Evolutionary conservation across 805 yeast species (phyloP).

Genomic region (Wickerhamomyces bovis): DNA sequence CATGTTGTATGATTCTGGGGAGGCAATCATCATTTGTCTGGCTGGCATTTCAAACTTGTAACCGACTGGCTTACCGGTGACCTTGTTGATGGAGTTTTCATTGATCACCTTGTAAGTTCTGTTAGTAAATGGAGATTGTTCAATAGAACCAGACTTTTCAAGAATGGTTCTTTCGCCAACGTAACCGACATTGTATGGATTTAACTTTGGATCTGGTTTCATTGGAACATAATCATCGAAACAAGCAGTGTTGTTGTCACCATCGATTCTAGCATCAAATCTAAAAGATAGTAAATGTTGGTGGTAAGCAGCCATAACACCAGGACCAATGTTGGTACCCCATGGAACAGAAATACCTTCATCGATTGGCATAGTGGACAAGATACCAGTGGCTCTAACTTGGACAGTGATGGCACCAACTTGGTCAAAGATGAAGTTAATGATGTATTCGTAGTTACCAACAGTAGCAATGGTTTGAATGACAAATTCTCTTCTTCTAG

Average conservation of each 20-base stretch:
- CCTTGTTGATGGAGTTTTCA: conserved; percentile 63
- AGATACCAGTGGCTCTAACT: conserved; percentile 81
- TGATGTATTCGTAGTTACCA: conserved; percentile 75
- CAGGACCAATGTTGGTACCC: conserved; percentile 74
- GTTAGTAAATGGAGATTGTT: conserved; percentile 70
- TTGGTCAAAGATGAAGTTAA: conserved; percentile 67
- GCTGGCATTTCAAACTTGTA: conserved; percentile 73
- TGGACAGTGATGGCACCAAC: conserved; percentile 76
- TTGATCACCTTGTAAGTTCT: conserved; percentile 72
- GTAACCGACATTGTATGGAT: conserved; percentile 69
- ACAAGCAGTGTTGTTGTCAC: conserved; percentile 68
- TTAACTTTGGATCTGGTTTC: conserved; percentile 45
- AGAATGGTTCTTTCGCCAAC: conserved; percentile 54
- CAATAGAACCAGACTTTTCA: conserved; percentile 66
- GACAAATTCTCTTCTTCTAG: conserved; percentile 71
- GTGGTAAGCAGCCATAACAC: conserved; percentile 79
- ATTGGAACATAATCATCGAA: conserved; percentile 64
- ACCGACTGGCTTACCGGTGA: conserved; percentile 67
- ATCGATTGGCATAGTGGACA: conserved; percentile 80
- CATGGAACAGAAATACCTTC: conserved; percentile 56
- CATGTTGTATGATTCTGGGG: conserved; percentile 53
- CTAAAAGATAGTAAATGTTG: conserved; percentile 77
- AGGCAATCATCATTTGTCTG: conserved; percentile 68
- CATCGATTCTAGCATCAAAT: conserved; percentile 79
- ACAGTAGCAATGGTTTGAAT: conserved; percentile 80